These are phyloP conservation scores for Arthrobotrys iridis DNA, from an alignment of 2,329 filamentous ascomycete genomes.

Conservation along the genomic window DNA sequence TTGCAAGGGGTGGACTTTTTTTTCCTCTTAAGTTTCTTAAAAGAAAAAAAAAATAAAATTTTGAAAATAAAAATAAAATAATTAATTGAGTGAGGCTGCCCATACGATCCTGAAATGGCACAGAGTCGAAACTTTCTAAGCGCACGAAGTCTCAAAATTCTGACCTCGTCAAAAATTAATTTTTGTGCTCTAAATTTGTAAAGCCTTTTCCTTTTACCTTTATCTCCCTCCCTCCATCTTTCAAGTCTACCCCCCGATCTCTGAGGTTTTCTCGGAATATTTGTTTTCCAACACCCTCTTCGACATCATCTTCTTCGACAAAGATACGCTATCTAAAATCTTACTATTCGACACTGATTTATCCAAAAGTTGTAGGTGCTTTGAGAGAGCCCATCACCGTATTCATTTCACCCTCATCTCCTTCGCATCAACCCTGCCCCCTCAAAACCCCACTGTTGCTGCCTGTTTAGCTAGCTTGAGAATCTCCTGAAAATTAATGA, in stretches of 20 bases:
- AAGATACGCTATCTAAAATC: slow-evolving; percentile 27
- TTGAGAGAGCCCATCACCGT: slow-evolving; percentile 11
- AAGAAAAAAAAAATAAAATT: slow-evolving; percentile 17
- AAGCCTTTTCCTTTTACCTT: neutral
- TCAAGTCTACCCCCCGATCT: neutral
- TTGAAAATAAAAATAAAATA: neutral
- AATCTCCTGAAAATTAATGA: slow-evolving; percentile 48
- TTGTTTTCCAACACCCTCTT: slow-evolving; percentile 4
- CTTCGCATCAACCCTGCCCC: slow-evolving; percentile 11
- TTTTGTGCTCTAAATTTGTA: slow-evolving; percentile 19
- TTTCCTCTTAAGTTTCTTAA: neutral
- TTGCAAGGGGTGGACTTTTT: slow-evolving; percentile 18
- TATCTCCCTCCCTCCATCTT: neutral
- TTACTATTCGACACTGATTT: slow-evolving; percentile 1
- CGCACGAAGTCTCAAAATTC: slow-evolving; percentile 42
- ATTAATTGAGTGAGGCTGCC: neutral
- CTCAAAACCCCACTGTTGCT: slow-evolving; percentile 29
- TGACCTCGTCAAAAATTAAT: slow-evolving; percentile 19
- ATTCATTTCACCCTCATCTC: slow-evolving; percentile 28
- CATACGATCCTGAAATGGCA: slow-evolving; percentile 18
- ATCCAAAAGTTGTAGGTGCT: slow-evolving; percentile 7
- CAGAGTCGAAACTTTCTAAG: slow-evolving; percentile 23
- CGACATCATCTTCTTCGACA: slow-evolving; percentile 15
- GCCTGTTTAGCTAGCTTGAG: slow-evolving; percentile 24
- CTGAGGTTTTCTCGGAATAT: neutral